Percentiles rank a stretch among this genome's conserved stretches.
phyloP scores from a whole-genome alignment of 768 basidiomycete genomes.

The Podaxis sp. region DNA sequence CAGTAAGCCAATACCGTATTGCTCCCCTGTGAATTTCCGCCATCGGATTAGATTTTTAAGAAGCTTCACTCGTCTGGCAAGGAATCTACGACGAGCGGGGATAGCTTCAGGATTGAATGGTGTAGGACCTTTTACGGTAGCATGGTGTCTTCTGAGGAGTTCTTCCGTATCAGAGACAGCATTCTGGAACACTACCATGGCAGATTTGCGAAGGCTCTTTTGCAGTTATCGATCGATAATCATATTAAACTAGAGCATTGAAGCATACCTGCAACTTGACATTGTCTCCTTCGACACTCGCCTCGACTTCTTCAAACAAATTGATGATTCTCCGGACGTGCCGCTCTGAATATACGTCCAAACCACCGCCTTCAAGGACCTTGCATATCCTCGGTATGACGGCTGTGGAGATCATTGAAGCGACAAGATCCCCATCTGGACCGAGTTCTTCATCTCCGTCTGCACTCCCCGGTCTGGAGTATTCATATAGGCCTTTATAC shows the following conservation, averaged over 20 bases:
- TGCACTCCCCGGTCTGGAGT: constrained; percentile 53
- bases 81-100: constrained; percentile 65
- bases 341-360: constrained; percentile 74
- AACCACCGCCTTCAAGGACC: constrained; percentile 70
- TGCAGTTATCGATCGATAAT: constrained; percentile 1
- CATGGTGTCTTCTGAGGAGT: constrained; percentile 46
- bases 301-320: constrained; percentile 76
- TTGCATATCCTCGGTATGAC: constrained; percentile 73
- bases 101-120: constrained; percentile 76
- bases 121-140: constrained; percentile 25
- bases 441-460: constrained; percentile 49
- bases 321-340: constrained; percentile 64
- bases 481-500: constrained; percentile 76
- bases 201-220: constrained; percentile 56
- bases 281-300: constrained; percentile 60
- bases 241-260: neutral
- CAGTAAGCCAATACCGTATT: constrained; percentile 50
- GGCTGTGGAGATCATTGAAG: constrained; percentile 83
- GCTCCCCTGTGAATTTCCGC: constrained; percentile 67
- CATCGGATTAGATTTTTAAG: constrained; percentile 70
- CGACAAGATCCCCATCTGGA: constrained; percentile 82
- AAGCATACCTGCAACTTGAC: constrained; percentile 58
- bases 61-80: constrained; percentile 66
- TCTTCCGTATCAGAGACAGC: constrained; percentile 49
- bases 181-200: constrained; percentile 45